Evolutionary conservation across 169 alveolate species (phyloP), one percentile per base, ranked within the genome.

Genomic region (Sarcocystis neurona): DNA sequence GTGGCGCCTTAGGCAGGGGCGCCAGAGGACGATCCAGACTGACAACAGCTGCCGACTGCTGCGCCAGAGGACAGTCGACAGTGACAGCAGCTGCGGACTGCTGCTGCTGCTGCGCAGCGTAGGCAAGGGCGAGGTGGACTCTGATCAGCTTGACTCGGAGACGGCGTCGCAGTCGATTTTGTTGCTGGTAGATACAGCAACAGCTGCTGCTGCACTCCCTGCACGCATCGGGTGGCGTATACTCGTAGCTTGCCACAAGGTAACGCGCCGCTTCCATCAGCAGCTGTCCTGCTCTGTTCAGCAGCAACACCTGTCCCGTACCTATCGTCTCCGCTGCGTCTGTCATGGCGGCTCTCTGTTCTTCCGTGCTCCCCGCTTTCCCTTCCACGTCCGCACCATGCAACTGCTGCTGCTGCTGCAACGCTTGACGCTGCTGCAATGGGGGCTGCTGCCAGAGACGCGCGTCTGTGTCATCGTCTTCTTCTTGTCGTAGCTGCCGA

Each of bases 261-360:
- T 80, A 80, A 27, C 88, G 88, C 6, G 58, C 60, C 23, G 78
- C 88, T 46, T 80, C 88, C 88, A 80, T 80, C 88, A 80, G 88
- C 77, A 80, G 78, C 88, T 80, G 88, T 8, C 88, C 88, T 56
- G 88, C 88, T 0, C 88, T 48, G 43, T 74, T 34, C 4, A 80
- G 88, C n/a, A 74, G 58, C 5, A 74, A 77, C 0, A 80, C 78
- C 78, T 56, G 88, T 50, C 37, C 44, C 37, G 58, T 56, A 27
- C 58, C 88, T 53, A 80, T 37, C 6, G 53, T 77, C 27, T 56
- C 58, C 6, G 58, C 75, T 18, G 88, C 78, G n/a, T n/a, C n/a
- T n/a, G n/a, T n/a, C n/a, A n/a, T n/a, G 3, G 88, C 88, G 0
- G 77, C 78, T n/a, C n/a, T n/a, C n/a, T n/a, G n/a, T n/a, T n/a